Percentiles rank a stretch among this genome's conserved stretches.
Evolutionary conservation across 2,329 filamentous ascomycete species (phyloP).

Genomic region (Aspergillus intermedius): DNA sequence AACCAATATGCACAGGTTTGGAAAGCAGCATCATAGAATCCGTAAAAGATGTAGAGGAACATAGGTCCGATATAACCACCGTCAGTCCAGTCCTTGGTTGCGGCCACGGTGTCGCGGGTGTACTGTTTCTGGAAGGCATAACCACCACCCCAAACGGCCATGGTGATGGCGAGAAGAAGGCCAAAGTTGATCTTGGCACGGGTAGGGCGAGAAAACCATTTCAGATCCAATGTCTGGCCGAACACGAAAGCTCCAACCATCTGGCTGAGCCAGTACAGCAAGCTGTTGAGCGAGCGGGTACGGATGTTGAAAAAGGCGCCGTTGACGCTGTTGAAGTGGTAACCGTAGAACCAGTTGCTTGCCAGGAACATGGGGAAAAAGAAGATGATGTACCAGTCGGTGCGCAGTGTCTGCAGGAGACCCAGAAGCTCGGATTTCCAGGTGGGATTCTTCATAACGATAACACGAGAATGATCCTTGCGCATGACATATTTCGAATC

Average conservation of each 20-base stretch:
- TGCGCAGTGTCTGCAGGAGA: conserved; percentile 63
- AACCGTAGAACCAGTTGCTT: conserved; percentile 74
- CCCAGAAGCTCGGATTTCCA: conserved; percentile 75
- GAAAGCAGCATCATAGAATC: conserved; percentile 82
- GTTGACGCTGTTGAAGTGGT: conserved; percentile 72
- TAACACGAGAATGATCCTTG: conserved; percentile 69
- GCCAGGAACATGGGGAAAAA: conserved; percentile 78
- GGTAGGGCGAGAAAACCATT: conserved; percentile 53
- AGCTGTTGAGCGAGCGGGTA: conserved; percentile 67
- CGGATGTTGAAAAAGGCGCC: conserved; percentile 64
- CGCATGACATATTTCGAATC: conserved; percentile 68
- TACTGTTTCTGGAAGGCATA: conserved; percentile 67
- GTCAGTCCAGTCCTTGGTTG: conserved; percentile 57
- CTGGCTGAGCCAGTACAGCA: conserved; percentile 73
- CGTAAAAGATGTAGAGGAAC: conserved; percentile 87
- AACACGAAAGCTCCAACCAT: conserved; percentile 69
- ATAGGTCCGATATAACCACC: conserved; percentile 68
- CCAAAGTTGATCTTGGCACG: conserved; percentile 61
- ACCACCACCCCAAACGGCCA: conserved; percentile 76
- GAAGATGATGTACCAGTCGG: conserved; percentile 65
- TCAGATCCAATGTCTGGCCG: conserved; percentile 63
- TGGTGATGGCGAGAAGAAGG: conserved; percentile 61
- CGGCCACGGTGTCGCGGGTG: conserved; percentile 37
- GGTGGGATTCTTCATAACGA: conserved; percentile 84
- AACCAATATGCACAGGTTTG: conserved; percentile 92